phyloP scores from a whole-genome alignment of 1,139 yeast genomes.

The Yamadazyma buinensis region DNA sequence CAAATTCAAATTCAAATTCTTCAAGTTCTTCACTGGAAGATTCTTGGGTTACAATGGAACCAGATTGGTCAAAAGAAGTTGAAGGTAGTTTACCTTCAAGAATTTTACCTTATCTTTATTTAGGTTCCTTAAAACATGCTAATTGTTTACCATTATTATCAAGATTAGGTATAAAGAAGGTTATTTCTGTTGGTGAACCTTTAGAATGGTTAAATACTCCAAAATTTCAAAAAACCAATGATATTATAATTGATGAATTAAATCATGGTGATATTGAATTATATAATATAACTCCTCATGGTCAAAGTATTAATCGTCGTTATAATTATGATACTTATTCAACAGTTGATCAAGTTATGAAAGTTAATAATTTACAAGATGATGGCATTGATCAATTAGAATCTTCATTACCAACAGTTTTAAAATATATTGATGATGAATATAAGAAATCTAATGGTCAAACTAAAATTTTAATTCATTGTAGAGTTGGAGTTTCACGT shows the following conservation, averaged over 20 bases:
- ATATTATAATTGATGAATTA: conserved; percentile 20
- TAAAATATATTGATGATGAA: conserved; percentile 33
- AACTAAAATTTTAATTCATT: conserved; percentile 41
- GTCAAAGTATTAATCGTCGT: conserved; percentile 7
- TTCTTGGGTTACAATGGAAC: conserved; percentile 4
- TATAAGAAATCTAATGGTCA: conserved; percentile 24
- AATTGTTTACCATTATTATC: conserved; percentile 60
- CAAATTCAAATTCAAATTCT: conserved; percentile 1
- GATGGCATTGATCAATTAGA: conserved; percentile 46
- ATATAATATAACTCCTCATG: conserved; percentile 21
- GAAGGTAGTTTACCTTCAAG: conserved; percentile 71
- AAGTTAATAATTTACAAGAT: conserved; percentile 44
- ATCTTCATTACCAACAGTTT: conserved; percentile 31
- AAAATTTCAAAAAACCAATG: conserved; percentile 25
- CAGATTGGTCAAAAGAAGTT: conserved; percentile 40
- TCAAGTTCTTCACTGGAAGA: conserved; percentile 4
- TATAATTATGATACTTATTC: neutral
- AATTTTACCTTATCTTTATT: conserved; percentile 75
- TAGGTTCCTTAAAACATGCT: conserved; percentile 86
- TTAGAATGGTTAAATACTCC: conserved; percentile 55
- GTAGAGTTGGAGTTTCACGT: conserved; percentile 50
- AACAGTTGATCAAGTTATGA: conserved; percentile 33
- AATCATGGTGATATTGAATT: conserved; percentile 34
- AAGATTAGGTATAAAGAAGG: conserved; percentile 65
- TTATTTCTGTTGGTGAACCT: conserved; percentile 84